Evolutionary conservation across 345 rosid species (phyloP).

Genomic region (Xanthoceras sorbifolium): DNA sequence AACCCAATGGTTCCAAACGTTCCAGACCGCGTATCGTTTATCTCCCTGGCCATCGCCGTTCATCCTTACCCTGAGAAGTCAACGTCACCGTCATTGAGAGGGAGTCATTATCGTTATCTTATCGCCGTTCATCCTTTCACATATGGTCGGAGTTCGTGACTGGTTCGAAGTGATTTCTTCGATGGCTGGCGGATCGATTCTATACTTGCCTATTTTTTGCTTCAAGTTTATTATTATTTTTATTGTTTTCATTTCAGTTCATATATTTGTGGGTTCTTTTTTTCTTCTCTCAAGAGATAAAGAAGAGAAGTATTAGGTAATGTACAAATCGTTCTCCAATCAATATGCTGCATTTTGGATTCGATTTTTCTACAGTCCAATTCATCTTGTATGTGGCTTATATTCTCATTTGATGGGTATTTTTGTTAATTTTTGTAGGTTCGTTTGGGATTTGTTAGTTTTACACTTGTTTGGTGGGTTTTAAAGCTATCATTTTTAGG

Average conservation of each 20-base stretch:
- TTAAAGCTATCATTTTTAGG: slow-evolving; percentile 14
- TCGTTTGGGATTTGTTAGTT: slow-evolving; percentile 2
- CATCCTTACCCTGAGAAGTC: too few species aligned
- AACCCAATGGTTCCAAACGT: too few species aligned
- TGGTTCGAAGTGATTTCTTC: too few species aligned
- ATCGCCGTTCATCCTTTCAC: too few species aligned
- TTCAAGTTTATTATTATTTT: background rate
- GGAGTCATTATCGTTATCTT: too few species aligned
- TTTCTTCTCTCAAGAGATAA: slow-evolving; percentile 16
- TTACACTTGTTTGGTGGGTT: background rate
- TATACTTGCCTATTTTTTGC: background rate
- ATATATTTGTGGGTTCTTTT: background rate
- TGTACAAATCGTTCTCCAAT: background rate
- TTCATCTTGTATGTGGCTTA: background rate
- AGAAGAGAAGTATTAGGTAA: slow-evolving; percentile 26
- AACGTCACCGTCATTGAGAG: too few species aligned
- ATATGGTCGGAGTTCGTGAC: too few species aligned
- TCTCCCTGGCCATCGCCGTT: too few species aligned
- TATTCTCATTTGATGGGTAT: slow-evolving; percentile 7
- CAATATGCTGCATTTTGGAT: background rate
- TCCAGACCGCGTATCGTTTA: too few species aligned
- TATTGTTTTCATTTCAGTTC: background rate
- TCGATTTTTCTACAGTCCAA: background rate
- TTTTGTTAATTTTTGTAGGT: background rate
- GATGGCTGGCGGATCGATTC: too few species aligned